Base-by-base conservation (phyloP, 352 stramenopile genomes). In the Globisporangium camurandrum region DNA sequence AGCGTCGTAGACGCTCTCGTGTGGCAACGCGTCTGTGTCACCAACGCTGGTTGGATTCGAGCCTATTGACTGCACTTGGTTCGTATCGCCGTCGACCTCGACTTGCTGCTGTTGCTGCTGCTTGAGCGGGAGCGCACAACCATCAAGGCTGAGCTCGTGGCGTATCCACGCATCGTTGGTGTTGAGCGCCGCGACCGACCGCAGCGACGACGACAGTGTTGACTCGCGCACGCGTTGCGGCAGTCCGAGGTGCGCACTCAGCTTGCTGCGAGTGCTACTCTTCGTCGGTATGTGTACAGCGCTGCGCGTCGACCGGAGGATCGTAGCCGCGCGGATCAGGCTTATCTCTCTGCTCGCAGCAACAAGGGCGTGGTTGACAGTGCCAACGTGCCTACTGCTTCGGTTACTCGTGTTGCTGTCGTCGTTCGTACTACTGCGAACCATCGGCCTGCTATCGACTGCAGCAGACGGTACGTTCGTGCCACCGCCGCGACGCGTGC, bases 71-170 rank as follows among this genome's bases (percentile, higher is more conserved):
- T 45, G 33, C 20, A 57, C 43, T 6, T 17, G 17, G 36, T 24
- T n/a, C 16, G 14, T 41, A 3, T n/a, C n/a, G n/a, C n/a, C n/a
- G n/a, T n/a, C 26, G 1, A n/a, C 23, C 6, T 28, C 45, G 17
- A 24, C 28, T 22, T 34, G 34, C 17, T 36, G 26, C 24, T 51
- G 14, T n/a, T 37, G 20, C 23, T 58, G 34, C 20, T 39, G 20
- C 20, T 46, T 27, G 19, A 49, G n/a, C n/a, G n/a, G 28, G 14
- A 38, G 8, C 14, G 27, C 26, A 31, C 55, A 26, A 4, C 38
- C 47, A 10, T 49, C 19, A n/a, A 60, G 47, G 16, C 50, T 60
- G 23, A 24, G 45, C 12, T 54, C 30, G n/a, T 60, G 53, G 12
- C 38, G 37, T 11, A n/a, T 24, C 46, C 53, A 56, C n/a, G 49